Base-by-base conservation (phyloP, 2,329 filamentous ascomycete species). In the Aphanoascus verrucosus region DNA sequence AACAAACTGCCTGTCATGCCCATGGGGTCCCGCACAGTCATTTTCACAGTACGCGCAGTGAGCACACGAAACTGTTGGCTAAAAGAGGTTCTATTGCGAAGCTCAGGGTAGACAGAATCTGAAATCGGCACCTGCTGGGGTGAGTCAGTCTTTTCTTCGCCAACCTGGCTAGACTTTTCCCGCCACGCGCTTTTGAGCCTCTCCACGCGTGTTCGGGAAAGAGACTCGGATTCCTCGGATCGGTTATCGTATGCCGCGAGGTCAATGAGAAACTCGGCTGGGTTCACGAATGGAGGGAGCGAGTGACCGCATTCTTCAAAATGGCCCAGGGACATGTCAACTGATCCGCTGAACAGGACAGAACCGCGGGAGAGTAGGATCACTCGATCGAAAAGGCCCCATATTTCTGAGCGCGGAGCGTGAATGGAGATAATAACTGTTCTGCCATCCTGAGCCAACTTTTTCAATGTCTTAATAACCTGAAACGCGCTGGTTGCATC, bases 401-500 rank as follows among this genome's bases (percentile, higher is more conserved):
- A 90, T 12, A 90, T 89, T 64, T 89, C 86, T 0, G 84, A 88
- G 17, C 86, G 76, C 17, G 86, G 86, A 57, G 88, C 84, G 64
- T 90, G 86, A 35, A 90, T 86, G 0, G 84, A 88, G 0, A 82
- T 83, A 12, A 89, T 78, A 52, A 89, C 75, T 0, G 84, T 89
- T 20, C 85, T 73, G 0, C 84, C 85, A 63, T 84, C 84, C 35
- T 73, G 73, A 0, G 85, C 83, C 1, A 90, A 72, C 6, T 70
- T 73, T 62, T 88, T 87, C 7, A 89, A 67, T 0, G 84, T 88
- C 32, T 81, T 74, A 0, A 89, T 75, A 0, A 90, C 76, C 59
- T 88, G 85, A 60, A 81, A 87, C 0, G 86, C 86, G 62, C 83
- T 88, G 1, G 84, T 87, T 0, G 85, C 84, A 68, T 90, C 86